Evolutionary conservation across 1,284 basidiomycete species (phyloP), one percentile per base, ranked within the genome.

Genomic region (Ceratorhiza oryzae-sativae): DNA sequence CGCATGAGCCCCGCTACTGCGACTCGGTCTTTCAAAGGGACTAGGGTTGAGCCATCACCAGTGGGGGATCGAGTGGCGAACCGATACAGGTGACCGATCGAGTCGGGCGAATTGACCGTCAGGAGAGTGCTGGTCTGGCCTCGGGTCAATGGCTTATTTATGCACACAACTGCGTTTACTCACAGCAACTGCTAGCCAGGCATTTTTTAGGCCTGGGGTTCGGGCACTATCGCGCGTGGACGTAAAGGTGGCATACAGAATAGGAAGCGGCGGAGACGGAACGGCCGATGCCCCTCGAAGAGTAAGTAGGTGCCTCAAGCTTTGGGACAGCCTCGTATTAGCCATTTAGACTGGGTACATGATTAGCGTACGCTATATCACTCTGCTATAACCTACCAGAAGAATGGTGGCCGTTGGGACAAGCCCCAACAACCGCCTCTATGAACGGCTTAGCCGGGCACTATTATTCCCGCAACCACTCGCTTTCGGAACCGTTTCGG

Each of bases 171-270:
- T 51, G 32, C 18, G 36, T 76, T 76, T 75, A 80, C 87, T 79
- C 79, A 91, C 93, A 75, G 91, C 85, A 32, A 95, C 83, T 46
- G 93, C 93, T 23, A 95, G 83, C 94, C 93, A 95, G 46, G 20
- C 67, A n/a, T 70, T 59, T 18, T 46, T 45, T 23, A 58, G 55
- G 13, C 45, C 67, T 36, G 67, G 67, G 0, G 67, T 70, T 34
- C 27, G 55, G 20, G 45, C 67, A 8, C 53, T 70, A 23, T 48
- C 49, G 12, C 67, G 67, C 30, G 67, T 70, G 20, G 41, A 12
- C 25, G 67, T 32, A 59, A 70, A 70, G n/a, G 55, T 45, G 12
- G 55, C 41, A 9, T 70, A 23, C 27, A 70, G 67, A 5, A 45
- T 23, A 18, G 53, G 32, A 25, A 45, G 13, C 9, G 67, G 30